These are phyloP conservation scores for Pleurotus citrinopileatus DNA, from an alignment of 768 basidiomycete species.

Conservation along the genomic window DNA sequence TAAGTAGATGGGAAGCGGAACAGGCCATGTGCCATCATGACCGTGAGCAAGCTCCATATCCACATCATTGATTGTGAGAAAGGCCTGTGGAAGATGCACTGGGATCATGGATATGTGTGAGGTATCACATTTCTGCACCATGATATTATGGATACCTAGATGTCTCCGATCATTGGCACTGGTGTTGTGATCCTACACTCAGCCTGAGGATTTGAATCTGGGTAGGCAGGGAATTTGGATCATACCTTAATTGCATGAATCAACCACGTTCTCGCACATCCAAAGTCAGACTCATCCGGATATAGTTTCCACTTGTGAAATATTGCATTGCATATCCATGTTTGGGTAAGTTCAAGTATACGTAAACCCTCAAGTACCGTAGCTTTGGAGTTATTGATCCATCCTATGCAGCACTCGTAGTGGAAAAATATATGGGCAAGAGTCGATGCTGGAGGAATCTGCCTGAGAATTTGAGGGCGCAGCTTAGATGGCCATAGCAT, in stretches of 20 bases:
- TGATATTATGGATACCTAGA: not conserved
- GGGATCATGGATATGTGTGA: not conserved
- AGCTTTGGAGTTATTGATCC: not conserved
- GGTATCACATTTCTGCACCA: not conserved
- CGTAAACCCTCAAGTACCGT: not conserved
- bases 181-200: not conserved
- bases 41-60: not conserved
- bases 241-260: not conserved
- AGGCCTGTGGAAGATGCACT: not conserved
- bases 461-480: not conserved
- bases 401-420: not conserved
- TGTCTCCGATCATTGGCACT: not conserved
- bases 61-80: not conserved
- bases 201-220: not conserved
- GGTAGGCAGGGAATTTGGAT: no score
- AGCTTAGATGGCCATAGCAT: constrained; percentile 1
- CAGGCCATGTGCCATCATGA: not conserved
- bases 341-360: not conserved
- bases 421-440: constrained; percentile 8
- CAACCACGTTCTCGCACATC: constrained; percentile 6
- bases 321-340: not conserved
- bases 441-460: not conserved
- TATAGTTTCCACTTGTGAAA: not conserved
- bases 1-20: not conserved
- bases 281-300: not conserved